A percentile compares a stretch with the other conserved stretches of the same genome.
Conservation (phyloP, 352 stramenopile genomes). For the Phytophthora citricola region DNA sequence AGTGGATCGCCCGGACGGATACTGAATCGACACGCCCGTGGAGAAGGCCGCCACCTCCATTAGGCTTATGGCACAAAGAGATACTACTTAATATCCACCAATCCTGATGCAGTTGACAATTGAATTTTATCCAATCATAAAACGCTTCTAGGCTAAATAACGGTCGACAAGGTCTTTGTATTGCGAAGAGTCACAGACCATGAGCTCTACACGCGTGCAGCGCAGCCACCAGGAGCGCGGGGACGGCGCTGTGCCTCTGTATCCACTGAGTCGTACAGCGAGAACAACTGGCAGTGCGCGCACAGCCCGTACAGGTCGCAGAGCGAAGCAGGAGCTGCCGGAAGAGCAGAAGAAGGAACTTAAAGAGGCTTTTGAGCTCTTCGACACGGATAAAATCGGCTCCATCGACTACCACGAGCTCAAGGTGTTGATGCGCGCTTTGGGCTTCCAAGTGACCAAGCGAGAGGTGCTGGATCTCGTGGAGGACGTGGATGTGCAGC, state of each 20-base stretch:
- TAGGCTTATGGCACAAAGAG: neutral
- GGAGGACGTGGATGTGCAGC: constrained; percentile 89
- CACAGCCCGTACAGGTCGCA: constrained; percentile 29
- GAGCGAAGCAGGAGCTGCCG: constrained; percentile 71
- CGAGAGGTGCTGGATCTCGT: constrained; percentile 89
- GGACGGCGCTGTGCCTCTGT: constrained; percentile 34
- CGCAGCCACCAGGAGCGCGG: constrained; percentile 38
- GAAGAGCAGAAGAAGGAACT: constrained; percentile 92
- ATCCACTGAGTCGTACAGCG: constrained; percentile 27
- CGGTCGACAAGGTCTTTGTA: constrained; percentile 11
- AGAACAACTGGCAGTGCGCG: constrained; percentile 15
- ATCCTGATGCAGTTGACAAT: neutral
- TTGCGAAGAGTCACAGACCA: constrained; percentile 31
- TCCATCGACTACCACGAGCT: constrained; percentile 94
- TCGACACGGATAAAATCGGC: constrained; percentile 92
- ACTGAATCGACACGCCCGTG: constrained; percentile 64
- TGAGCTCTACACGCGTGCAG: constrained; percentile 38
- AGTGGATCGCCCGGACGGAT: constrained; percentile 21
- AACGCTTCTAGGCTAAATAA: neutral
- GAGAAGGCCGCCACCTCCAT: constrained; percentile 62
- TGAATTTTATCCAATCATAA: constrained; percentile 32
- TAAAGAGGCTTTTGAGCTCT: constrained; percentile 93
- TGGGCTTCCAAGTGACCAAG: constrained; percentile 93
- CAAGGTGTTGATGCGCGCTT: constrained; percentile 94
- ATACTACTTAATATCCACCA: constrained; percentile 14